Evolutionary conservation across 768 basidiomycete species (phyloP), one percentile per base, ranked within the genome.

Genomic region (Hygrocybe punicea): DNA sequence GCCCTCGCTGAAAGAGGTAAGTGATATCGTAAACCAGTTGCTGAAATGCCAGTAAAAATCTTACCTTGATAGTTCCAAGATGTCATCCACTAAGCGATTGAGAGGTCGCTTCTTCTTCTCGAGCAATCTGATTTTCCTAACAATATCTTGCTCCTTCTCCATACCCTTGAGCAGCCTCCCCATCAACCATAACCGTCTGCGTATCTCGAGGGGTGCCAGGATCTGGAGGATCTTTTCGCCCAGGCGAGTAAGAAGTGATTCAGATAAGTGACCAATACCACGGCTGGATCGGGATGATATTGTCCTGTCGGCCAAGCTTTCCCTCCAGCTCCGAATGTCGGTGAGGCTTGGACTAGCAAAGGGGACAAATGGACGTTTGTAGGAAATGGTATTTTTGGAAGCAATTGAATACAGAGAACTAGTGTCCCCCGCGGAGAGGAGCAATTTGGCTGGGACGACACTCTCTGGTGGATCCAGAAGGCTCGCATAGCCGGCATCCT

Each of bases 11-110:
- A 47, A n/a, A 47, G 45, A 10, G 23, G 19, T 21, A 21, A n/a
- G n/a, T n/a, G n/a, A n/a, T n/a, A n/a, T n/a, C n/a, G n/a, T n/a
- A 10, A 10, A 24, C 10, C 23, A n/a, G 9, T 47, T 21, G 23
- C n/a, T 47, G 45, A 21, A 24, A 10, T 17, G 45, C 9, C 9
- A 47, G 10, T 47, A 9, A 17, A 24, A 47, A n/a, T n/a, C 23
- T n/a, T 47, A 47, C 45, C 45, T 47, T 24, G 45, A 47, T 24
- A 47, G 45, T 47, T 47, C 45, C 45, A 47, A 24, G 19, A 47
- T n/a, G 23, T 47, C 45, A 24, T 47, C 45, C 16, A 47, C 45
- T 17, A 24, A n/a, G 9, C 45, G 45, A 21, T 47, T n/a, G 23
- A 47, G 8, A 10, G 45, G 9, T 10, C 23, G 16, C 23, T 47